A percentile compares a stretch with the other conserved stretches of the same genome.
phyloP scores from a whole-genome alignment of 2,329 filamentous ascomycete species.

The Fusarium verticillioides region DNA sequence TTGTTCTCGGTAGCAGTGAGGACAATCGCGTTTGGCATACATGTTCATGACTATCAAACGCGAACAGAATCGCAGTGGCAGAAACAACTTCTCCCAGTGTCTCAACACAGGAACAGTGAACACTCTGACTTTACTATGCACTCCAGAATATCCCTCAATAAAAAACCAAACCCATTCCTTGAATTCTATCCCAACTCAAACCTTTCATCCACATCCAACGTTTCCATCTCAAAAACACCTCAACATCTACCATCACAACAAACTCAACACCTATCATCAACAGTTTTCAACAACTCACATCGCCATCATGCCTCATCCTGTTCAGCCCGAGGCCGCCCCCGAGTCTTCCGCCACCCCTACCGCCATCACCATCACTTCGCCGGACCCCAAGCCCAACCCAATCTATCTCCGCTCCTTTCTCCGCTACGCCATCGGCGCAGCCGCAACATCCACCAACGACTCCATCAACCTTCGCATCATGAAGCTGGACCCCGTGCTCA shows the following conservation, averaged over 20 bases:
- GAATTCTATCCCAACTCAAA: accelerated
- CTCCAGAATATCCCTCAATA: not conserved
- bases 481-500: not conserved
- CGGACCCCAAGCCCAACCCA: not conserved
- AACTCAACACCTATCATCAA: accelerated
- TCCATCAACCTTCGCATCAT: not conserved
- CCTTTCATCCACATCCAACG: not conserved
- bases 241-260: not conserved
- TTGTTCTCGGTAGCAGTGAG: not conserved
- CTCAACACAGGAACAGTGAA: accelerated
- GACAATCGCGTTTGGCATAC: no score
- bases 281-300: accelerated
- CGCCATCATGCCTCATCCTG: not conserved
- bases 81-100: not conserved
- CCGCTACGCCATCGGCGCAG: not conserved
- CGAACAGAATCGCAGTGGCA: not conserved
- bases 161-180: accelerated
- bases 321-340: not conserved
- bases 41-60: not conserved
- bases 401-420: not conserved
- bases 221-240: not conserved
- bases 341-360: not conserved
- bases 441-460: not conserved
- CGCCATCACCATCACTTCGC: not conserved
- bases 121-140: accelerated